Conservation (phyloP, 2,329 filamentous ascomycete species). For the Stachybotrys echinatus region DNA sequence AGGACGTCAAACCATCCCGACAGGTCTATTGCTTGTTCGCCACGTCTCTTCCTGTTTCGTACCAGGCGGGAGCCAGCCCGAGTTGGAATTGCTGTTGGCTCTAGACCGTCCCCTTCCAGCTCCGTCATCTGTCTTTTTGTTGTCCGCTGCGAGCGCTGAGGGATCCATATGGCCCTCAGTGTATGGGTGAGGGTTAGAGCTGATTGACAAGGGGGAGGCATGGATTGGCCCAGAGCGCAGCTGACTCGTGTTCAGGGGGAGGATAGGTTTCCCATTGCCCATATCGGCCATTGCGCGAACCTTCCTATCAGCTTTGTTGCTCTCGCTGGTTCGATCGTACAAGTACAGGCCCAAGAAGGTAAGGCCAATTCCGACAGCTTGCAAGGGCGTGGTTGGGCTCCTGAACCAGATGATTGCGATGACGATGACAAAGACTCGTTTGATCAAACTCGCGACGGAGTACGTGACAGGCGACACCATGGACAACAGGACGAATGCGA, state of each 20-base stretch:
- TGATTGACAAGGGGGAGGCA: conserved; percentile 15
- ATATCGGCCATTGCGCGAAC: conserved; percentile 57
- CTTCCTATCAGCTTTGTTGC: conserved; percentile 79
- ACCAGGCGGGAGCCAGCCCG: conserved; percentile 68
- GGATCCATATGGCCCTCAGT: conserved; percentile 39
- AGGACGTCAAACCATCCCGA: neutral
- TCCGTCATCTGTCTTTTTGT: conserved; percentile 52
- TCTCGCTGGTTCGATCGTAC: conserved; percentile 88
- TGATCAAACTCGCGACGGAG: conserved; percentile 91
- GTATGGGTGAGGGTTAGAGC: conserved; percentile 32
- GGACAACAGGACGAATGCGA: conserved; percentile 87
- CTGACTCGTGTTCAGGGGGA: conserved; percentile 56
- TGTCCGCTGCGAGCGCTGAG: conserved; percentile 33
- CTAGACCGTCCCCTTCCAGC: conserved; percentile 30
- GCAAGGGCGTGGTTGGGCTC: conserved; percentile 75
- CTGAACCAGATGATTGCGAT: conserved; percentile 96
- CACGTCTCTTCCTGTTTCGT: conserved; percentile 86
- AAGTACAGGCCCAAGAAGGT: conserved; percentile 92
- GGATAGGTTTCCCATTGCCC: conserved; percentile 40
- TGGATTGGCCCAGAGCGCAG: conserved; percentile 12
- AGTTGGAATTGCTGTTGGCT: conserved; percentile 34
- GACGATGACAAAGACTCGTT: conserved; percentile 94
- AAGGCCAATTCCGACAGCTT: conserved; percentile 78
- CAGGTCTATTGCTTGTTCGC: conserved; percentile 36
- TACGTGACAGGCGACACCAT: conserved; percentile 96